Conservation (phyloP, 176 grass and related monocot genomes). For the Puya raimondii region DNA sequence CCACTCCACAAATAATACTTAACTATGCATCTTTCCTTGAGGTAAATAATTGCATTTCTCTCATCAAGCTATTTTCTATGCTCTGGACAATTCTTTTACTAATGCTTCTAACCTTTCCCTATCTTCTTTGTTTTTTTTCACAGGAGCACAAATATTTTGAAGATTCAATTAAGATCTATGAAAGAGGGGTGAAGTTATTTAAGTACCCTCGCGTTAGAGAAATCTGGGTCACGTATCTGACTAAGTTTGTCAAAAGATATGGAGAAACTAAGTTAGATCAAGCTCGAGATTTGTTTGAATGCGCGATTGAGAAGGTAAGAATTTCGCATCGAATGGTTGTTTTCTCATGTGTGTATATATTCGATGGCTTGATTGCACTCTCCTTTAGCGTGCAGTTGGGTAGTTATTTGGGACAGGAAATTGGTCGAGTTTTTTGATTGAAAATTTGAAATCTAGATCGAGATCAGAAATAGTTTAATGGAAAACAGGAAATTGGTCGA, state of each 20-base stretch:
- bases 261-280: constrained; percentile 62
- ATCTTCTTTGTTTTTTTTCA: constrained; percentile 9
- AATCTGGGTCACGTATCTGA: constrained; percentile 80
- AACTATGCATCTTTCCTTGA: constrained; percentile 82
- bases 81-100: constrained; percentile 3
- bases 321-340: neutral
- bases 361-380: neutral
- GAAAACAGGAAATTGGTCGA: too few relatives aligned
- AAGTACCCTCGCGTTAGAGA: constrained; percentile 77
- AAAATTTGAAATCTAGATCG: too few relatives aligned
- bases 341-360: neutral
- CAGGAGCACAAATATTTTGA: constrained; percentile 79
- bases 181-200: constrained; percentile 82
- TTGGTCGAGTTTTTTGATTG: too few relatives aligned
- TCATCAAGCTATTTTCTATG: neutral
- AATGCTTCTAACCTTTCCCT: constrained; percentile 4
- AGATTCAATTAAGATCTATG: constrained; percentile 84
- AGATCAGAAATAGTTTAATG: too few relatives aligned
- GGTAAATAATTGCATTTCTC: constrained; percentile 22
- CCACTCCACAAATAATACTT: constrained; percentile 75
- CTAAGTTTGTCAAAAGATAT: constrained; percentile 71
- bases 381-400: neutral
- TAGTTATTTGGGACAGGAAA: too few relatives aligned
- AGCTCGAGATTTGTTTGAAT: constrained; percentile 61
- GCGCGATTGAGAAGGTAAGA: constrained; percentile 63